phyloP scores from a whole-genome alignment of 2,329 filamentous ascomycete genomes.

The Diaporthe vexans region DNA sequence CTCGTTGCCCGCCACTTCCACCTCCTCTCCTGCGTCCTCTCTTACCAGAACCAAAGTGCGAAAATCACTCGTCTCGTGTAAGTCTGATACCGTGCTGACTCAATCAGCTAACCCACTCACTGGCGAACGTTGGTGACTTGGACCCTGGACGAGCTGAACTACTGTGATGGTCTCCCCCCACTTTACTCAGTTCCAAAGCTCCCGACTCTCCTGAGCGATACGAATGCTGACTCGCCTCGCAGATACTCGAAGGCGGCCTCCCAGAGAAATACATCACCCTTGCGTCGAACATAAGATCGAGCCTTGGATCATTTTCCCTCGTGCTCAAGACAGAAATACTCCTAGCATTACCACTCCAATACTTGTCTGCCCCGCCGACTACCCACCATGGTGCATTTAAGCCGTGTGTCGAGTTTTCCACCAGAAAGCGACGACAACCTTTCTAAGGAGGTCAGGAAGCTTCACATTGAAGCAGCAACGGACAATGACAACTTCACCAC shows the following conservation, averaged over 20 bases:
- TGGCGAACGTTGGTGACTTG: background rate
- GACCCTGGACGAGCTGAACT: background rate
- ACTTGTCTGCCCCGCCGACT: slow-evolving; percentile 53
- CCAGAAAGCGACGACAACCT: slow-evolving; percentile 47
- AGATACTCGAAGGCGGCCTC: slow-evolving; percentile 1
- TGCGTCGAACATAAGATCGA: background rate
- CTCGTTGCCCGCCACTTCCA: background rate
- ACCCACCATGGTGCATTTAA: slow-evolving; percentile 66
- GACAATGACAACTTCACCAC: slow-evolving; percentile 75
- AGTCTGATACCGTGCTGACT: background rate
- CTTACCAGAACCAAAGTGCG: background rate
- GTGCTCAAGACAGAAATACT: background rate
- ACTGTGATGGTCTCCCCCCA: background rate
- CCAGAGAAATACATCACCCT: background rate
- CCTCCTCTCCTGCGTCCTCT: background rate
- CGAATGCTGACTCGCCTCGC: slow-evolving; percentile 16
- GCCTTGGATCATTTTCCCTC: slow-evolving; percentile 46
- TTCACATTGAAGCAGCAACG: slow-evolving; percentile 63
- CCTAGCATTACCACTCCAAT: slow-evolving; percentile 52
- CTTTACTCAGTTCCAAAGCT: background rate
- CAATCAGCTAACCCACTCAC: background rate
- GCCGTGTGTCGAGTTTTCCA: slow-evolving; percentile 54
- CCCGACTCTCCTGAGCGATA: background rate
- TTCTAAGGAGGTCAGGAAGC: slow-evolving; percentile 56
- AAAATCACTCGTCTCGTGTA: slow-evolving; percentile 1